Evolutionary conservation across 495 filamentous ascomycete species (phyloP), one percentile per base, ranked within the genome.

Genomic region (Tuber umbilicatum): DNA sequence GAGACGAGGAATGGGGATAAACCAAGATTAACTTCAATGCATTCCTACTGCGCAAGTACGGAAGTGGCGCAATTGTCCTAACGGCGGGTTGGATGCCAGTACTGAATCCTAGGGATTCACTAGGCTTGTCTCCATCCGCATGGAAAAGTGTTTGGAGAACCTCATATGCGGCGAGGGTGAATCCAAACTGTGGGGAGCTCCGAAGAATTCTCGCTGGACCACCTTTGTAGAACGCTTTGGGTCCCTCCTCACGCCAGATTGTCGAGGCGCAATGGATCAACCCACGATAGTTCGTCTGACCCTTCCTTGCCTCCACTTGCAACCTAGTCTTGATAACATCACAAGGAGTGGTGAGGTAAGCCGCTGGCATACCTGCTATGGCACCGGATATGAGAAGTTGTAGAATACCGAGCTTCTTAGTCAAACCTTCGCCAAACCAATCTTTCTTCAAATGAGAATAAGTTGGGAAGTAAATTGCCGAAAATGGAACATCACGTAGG

Each of bases 241-340:
- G 93, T 23, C 95, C 95, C 83, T 99, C 95, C 81, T 98, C 91
- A 84, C 90, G 89, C 85, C 86, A 91, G 74, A 99, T 91, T 17
- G 92, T 94, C 37, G 82, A 83, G 23, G 95, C 96, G 69, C 90
- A 92, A 84, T 99, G 94, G 60, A 94, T 88, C n/a, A 99, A 86
- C 40, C 90, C 90, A 31, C 88, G 93, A 86, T 99, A 99, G 47
- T 85, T 85, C 17, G 90, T 90, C 75, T 99, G 96, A 70, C 95
- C 95, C 85, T 97, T 97, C 73, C 95, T 90, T 14, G 95, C 94
- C 83, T 99, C 95, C 73, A 99, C 95, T 82, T 99, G 95, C 73
- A 99, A 86, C 82, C 95, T 91, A 12, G 95, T 99, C 86, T 99
- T 99, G 89, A 99, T 97, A 75, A 99, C 95, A 82, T 99, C 95